phyloP scores from a whole-genome alignment of 2,329 filamentous ascomycete species.

The Pestalotiopsis sp. region DNA sequence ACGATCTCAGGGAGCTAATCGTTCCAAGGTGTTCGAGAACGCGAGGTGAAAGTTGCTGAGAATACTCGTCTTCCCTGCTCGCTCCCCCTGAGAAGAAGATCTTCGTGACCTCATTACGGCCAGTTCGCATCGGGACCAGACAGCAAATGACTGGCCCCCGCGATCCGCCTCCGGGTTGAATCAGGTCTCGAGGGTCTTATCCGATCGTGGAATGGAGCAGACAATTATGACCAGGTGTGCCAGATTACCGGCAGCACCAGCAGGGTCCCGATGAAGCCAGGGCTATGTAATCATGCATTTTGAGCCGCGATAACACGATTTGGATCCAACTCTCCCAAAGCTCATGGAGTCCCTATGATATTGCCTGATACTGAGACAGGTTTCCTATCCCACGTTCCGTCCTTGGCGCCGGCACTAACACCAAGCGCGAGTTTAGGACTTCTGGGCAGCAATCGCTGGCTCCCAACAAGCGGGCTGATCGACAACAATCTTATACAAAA shows the following conservation, averaged over 20 bases:
- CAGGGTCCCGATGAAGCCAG: neutral
- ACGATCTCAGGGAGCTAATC: neutral
- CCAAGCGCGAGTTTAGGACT: neutral
- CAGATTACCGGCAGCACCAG: neutral
- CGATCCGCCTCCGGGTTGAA: neutral
- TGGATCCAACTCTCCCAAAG: neutral
- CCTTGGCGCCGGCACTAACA: neutral
- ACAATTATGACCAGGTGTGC: neutral
- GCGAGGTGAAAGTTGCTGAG: neutral
- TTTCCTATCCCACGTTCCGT: neutral
- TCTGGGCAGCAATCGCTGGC: neutral
- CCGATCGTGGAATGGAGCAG: neutral
- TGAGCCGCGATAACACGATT: neutral
- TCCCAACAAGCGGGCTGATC: neutral
- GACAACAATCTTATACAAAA: neutral
- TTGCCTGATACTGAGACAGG: neutral
- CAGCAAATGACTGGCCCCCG: neutral
- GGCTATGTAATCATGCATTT: neutral
- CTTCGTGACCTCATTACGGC: neutral
- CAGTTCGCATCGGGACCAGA: neutral
- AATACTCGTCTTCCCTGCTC: neutral
- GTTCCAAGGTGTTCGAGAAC: neutral
- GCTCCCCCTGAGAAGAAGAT: neutral
- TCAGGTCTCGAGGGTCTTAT: neutral
- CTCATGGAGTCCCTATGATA: neutral